These are phyloP conservation scores for Plasmopara viticola DNA, from an alignment of 352 stramenopile genomes.

Conservation along the genomic window DNA sequence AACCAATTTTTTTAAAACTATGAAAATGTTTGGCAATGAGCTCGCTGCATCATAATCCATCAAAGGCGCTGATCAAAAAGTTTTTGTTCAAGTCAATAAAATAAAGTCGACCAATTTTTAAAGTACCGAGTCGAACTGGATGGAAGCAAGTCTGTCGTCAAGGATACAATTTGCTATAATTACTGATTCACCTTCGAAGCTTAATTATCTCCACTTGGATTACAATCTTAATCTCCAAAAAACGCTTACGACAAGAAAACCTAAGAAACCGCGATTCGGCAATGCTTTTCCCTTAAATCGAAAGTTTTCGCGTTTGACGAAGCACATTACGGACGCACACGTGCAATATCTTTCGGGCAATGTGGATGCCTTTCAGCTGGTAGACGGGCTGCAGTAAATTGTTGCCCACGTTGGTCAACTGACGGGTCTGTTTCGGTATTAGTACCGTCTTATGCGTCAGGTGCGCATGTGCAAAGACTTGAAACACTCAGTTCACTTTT, in stretches of 20 bases:
- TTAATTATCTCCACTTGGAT: constrained; percentile 99
- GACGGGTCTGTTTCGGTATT: constrained; percentile 99
- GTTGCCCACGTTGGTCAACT: constrained; percentile 99
- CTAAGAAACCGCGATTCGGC: constrained; percentile 98
- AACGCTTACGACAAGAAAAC: constrained; percentile 99
- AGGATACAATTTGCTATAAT: constrained; percentile 99
- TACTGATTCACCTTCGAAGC: constrained; percentile 98
- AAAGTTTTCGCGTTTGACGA: constrained; percentile 98
- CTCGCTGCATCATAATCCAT: constrained; percentile 91
- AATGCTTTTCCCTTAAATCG: constrained; percentile 95
- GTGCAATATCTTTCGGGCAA: constrained; percentile 99
- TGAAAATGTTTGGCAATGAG: constrained; percentile 99
- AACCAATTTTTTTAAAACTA: constrained; percentile 99
- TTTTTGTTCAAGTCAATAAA: constrained; percentile 99
- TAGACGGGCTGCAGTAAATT: constrained; percentile 98
- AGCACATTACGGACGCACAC: constrained; percentile 98
- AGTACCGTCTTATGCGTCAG: constrained; percentile 97
- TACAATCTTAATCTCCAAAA: constrained; percentile 99
- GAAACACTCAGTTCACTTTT: constrained; percentile 99
- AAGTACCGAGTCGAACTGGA: constrained; percentile 98
- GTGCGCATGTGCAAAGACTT: constrained; percentile 99
- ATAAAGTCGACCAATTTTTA: constrained; percentile 99
- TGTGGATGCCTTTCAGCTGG: constrained; percentile 99
- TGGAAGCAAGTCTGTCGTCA: constrained; percentile 98
- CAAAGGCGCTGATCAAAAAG: constrained; percentile 96